A percentile compares a stretch with the other conserved stretches of the same genome.
Evolutionary conservation across 2,329 filamentous ascomycete genomes (phyloP).

Genomic region (Nannizziopsis arthrosporioides): DNA sequence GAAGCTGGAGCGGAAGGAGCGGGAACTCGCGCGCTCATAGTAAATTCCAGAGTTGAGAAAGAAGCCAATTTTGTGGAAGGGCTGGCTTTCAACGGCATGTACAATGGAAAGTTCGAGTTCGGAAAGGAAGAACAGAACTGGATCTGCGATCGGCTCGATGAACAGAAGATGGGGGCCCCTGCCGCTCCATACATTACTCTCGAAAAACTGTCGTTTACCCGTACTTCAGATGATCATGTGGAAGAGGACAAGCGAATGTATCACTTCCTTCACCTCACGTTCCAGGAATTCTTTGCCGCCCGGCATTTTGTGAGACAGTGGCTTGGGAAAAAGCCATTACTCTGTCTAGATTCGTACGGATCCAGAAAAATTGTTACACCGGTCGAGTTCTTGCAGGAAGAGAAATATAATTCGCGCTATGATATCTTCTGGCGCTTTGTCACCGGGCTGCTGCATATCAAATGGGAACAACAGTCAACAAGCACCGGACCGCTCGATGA

Average conservation of each 20-base stretch:
- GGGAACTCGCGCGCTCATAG: background rate
- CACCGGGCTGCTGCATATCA: constrained; percentile 25
- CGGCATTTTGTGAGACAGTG: constrained; percentile 18
- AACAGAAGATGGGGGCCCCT: background rate
- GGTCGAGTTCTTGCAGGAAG: constrained; percentile 21
- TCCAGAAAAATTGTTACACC: background rate
- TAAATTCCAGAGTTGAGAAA: constrained; percentile 11
- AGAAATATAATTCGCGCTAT: constrained; percentile 33
- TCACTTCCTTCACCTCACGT: constrained; percentile 36
- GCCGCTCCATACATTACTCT: background rate
- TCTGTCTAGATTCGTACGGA: constrained; percentile 1
- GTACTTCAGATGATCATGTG: constrained; percentile 15
- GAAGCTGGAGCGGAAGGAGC: background rate
- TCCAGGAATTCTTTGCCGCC: constrained; percentile 36
- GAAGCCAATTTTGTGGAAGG: constrained; percentile 22
- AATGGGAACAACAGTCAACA: background rate
- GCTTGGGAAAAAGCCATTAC: constrained; percentile 15
- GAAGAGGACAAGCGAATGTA: constrained; percentile 20
- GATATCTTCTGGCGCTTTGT: constrained; percentile 37
- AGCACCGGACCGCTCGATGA: constrained; percentile 9
- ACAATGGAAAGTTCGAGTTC: constrained; percentile 28
- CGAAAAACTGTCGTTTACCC: constrained; percentile 28
- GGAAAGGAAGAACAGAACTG: background rate
- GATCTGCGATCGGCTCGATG: background rate
- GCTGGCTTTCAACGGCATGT: constrained; percentile 30